Base-by-base conservation (phyloP, 371 early-diverging fungal species). In the Syncephalis fuscata region DNA sequence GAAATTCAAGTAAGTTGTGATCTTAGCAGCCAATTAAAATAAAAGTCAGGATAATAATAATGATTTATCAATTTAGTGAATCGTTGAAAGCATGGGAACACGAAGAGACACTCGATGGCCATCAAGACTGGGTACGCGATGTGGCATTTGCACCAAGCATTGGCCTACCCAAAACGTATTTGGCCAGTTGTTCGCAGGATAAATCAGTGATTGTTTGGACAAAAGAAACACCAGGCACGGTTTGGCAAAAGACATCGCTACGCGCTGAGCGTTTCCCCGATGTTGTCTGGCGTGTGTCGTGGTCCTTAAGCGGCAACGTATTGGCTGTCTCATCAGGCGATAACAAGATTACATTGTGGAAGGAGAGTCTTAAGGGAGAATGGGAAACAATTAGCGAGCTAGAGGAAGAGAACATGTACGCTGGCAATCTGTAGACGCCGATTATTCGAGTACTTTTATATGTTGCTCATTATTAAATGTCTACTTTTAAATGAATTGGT, bases 81-180 rank as follows among this genome's bases (percentile, higher is more conserved):
- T 85, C 85, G 26, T 59, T 65, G 20, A 78, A 80, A 56, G 61
- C 68, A 1, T 85, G 81, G 75, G 78, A 75, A 62, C 71, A 80
- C 50, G 88, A 87, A 48, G 74, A 76, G 14, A 71, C 71, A 7
- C 74, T 97, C 40, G 85, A 86, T 46, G 92, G 88, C 0, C 98
- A 97, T 63, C 71, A 79, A 17, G 96, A 97, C 62, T 97, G 98
- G 98, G 94, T 97, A n/a, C 78, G 98, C 17, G 98, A 95, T 64
- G 88, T 97, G 41, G 84, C 92, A 17, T 97, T 85, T 74, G 95
- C 96, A 24, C 98, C 98, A 21, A 89, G 79, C 61, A 76, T 90
- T 52, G 98, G 98, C 4, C 72, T 94, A 4, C 81, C 90, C 32
- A 75, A 77, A 63, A 84, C 73, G 48, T 85, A 85, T 56, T 61